Conservation (phyloP, 73 alveolate species). For the Durusdinium trenchii region DNA sequence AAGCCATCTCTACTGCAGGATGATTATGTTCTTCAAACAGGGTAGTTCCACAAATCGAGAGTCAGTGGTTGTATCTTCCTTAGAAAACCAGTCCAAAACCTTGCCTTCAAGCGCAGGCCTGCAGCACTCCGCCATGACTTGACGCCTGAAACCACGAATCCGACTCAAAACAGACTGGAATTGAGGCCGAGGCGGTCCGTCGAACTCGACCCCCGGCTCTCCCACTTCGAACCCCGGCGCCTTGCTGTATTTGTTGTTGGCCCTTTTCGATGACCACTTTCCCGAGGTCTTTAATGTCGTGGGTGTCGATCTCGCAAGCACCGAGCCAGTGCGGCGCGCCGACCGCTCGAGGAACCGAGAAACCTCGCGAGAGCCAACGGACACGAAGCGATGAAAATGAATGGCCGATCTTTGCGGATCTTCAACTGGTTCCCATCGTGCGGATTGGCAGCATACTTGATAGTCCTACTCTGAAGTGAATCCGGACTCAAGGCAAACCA, state of each 20-base stretch:
- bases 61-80: too few species aligned
- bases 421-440: too few species aligned
- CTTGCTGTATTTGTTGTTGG: background rate
- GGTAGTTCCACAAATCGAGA: too few species aligned
- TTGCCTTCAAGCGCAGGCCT: slow-evolving; percentile 7
- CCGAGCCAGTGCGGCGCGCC: background rate
- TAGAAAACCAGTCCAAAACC: background rate
- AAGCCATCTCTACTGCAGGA: too few species aligned
- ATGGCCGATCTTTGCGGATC: too few species aligned
- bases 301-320: slow-evolving; percentile 53
- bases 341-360: background rate
- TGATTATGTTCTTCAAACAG: too few species aligned
- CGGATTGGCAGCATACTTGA: too few species aligned
- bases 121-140: slow-evolving; percentile 12
- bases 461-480: too few species aligned
- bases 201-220: background rate
- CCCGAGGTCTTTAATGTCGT: slow-evolving; percentile 61
- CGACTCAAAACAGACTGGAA: background rate
- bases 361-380: background rate
- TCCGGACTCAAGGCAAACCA: too few species aligned
- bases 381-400: too few species aligned
- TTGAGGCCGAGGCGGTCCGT: background rate
- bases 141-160: background rate
- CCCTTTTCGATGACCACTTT: slow-evolving; percentile 68
- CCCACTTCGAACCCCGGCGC: background rate